phyloP scores from a whole-genome alignment of 1,139 yeast genomes.

The Zygoascus sp. region DNA sequence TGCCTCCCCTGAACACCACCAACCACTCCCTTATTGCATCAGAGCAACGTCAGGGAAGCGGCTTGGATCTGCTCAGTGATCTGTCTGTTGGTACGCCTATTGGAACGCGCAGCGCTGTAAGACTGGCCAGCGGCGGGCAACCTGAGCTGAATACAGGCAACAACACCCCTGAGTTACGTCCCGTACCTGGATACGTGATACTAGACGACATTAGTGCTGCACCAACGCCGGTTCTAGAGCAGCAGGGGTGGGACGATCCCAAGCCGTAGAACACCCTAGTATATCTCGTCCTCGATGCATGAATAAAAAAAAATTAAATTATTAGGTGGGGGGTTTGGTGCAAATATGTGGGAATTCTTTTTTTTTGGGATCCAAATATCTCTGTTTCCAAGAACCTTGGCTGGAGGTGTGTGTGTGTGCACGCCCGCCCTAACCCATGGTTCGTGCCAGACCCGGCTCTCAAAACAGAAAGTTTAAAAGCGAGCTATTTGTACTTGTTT shows the following conservation, averaged over 20 bases:
- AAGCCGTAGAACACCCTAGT: neutral
- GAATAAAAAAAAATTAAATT: too few species aligned
- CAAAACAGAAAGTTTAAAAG: neutral
- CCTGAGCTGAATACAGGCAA: slow-evolving; percentile 5
- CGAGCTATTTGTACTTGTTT: neutral
- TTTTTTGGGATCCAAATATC: too few species aligned
- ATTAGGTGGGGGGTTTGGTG: too few species aligned
- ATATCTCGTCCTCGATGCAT: neutral
- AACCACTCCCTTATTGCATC: neutral
- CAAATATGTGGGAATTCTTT: too few species aligned
- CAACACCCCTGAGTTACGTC: slow-evolving; percentile 4
- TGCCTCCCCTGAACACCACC: slow-evolving; percentile 9
- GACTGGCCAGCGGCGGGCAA: neutral
- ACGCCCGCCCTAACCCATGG: slow-evolving; percentile 5
- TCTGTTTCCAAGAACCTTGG: slow-evolving; percentile 1
- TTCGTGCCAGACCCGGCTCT: neutral
- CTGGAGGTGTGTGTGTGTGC: neutral
- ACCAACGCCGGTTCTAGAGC: slow-evolving; percentile 7
- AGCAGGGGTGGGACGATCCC: slow-evolving; percentile 5
- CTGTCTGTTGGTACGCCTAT: slow-evolving; percentile 7
- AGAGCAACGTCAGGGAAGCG: neutral
- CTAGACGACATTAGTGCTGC: slow-evolving; percentile 11
- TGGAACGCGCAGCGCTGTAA: neutral
- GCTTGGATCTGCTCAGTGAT: slow-evolving; percentile 8
- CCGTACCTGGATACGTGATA: slow-evolving; percentile 3